These are phyloP conservation scores for Rhizoctonia solani DNA, from an alignment of 1,284 basidiomycete species.

Conservation along the genomic window DNA sequence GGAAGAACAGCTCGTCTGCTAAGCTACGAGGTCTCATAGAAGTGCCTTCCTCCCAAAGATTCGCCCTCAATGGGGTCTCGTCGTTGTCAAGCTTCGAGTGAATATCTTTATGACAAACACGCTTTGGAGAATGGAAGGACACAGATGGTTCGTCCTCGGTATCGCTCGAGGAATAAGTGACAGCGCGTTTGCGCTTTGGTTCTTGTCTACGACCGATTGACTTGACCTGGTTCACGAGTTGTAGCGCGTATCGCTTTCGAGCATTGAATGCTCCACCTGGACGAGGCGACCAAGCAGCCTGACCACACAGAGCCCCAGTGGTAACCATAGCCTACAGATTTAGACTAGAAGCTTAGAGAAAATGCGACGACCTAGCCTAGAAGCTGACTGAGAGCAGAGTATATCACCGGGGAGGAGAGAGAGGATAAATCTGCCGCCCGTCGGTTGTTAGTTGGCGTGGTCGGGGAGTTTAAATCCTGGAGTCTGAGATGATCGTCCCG, in stretches of 20 bases:
- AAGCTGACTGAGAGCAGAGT: neutral
- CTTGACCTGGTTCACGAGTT: neutral
- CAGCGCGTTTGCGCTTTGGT: too few relatives aligned
- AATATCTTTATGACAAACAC: too few relatives aligned
- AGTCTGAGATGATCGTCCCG: neutral
- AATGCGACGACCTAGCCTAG: neutral
- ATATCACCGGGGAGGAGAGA: neutral
- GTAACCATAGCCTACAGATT: too few relatives aligned
- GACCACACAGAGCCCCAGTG: too few relatives aligned
- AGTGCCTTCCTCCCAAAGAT: neutral
- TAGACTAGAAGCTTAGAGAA: neutral
- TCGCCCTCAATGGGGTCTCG: too few relatives aligned
- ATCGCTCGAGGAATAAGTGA: too few relatives aligned
- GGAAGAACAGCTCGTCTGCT: neutral
- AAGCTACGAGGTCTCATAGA: neutral
- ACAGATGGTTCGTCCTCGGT: slow-evolving; percentile 6
- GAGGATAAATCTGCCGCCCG: neutral
- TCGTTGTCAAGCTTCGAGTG: too few relatives aligned
- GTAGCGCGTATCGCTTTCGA: neutral
- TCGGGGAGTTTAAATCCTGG: neutral
- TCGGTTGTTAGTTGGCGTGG: neutral
- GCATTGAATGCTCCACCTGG: neutral
- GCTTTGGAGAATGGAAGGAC: too few relatives aligned
- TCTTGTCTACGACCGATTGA: neutral
- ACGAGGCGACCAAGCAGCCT: neutral